Evolutionary conservation across 805 yeast genomes (phyloP), one percentile per base, ranked within the genome.

Genomic region (Hanseniaspora mollemarum): DNA sequence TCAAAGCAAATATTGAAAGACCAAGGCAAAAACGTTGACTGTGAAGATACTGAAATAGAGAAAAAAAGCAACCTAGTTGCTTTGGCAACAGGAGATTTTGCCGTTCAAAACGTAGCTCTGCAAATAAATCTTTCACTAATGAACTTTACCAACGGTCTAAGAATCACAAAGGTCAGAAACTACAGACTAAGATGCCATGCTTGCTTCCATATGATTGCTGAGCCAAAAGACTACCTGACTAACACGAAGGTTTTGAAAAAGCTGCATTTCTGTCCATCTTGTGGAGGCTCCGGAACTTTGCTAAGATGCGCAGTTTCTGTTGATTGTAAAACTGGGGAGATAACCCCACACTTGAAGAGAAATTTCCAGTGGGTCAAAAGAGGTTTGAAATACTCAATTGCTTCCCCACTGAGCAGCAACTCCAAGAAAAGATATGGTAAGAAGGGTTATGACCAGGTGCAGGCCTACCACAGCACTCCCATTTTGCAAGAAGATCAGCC

Each of bases 111-210:
- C 66, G 95, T 88, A 15, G 77, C 95, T 0, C 72, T 92, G 68
- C 97, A 90, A 65, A 74, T 92, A 58, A 96, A 96, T 4, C 66
- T 92, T 53, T 83, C 85, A 57, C 71, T 90, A 57, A 82, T 92
- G 79, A 88, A 88, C 65, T 72, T 84, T 22, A 74, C 77, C 69
- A 78, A 88, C 1, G 98, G 98, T 19, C 70, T 80, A 55, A 87
- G 81, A 59, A 88, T 92, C 66, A 82, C 78, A 57, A 77, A 85
- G 63, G 83, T 92, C 31, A 76, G 94, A 63, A 86, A 83, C 69
- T 88, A 86, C 64, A 90, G 90, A 96, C 75, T 85, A 61, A 74
- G 99, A 67, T 92, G 99, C 66, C 96, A 92, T 65, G 99, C 96
- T 0, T 92, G 99, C 69, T 92, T 92, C 76, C 71, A 76, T 53